Base-by-base conservation (phyloP, 805 yeast species). In the Yarrowia yakushimensis region DNA sequence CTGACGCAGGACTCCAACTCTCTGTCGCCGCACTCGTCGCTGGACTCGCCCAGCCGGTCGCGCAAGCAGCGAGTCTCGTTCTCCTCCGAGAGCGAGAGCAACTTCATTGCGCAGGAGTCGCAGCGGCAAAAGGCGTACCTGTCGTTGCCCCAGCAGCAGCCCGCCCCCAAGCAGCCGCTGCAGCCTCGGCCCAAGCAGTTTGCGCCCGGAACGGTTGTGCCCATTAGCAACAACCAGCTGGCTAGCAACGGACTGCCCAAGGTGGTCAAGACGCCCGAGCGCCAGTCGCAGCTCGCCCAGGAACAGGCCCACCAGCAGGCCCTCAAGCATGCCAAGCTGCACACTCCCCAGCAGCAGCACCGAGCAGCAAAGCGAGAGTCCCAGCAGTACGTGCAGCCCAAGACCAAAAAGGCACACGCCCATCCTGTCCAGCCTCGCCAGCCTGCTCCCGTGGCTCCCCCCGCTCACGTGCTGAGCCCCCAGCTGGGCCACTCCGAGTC, bases 41-140 rank as follows among this genome's bases (percentile, higher is more conserved):
- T 34, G 12, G 65, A 37, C 62, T 64, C 31, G 54, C 66, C 34
- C 46, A 52, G 34, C 12, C 65, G 39, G 43, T 37, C 25, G 2
- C 31, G 61, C 6, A 45, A 37, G 33, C 63, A 46, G 30, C 57
- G 60, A 8, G 57, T 50, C 3, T 60, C 63, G 8, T 60, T 60
- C 25, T 27, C 43, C 15, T 36, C 33, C 43, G 39, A 57, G 39
- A 18, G 37, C 17, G 61, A 55, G 36, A 30, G 30, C 36, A 41
- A 41, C 37, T 55, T 55, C 48, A 55, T 55, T 28, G 31, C 27
- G 20, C 37, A 27, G 37, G 61, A 55, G 48, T 55, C 61, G 15
- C 48, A 39, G 28, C 61, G 61, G 13, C 61, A 55, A 12, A 55
- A 55, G 48, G 61, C 61, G n/a, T 20, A 39, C 3, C 37, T 55